Evolutionary conservation across 306 rosid species (phyloP).

Genomic region (Acacia confusa): DNA sequence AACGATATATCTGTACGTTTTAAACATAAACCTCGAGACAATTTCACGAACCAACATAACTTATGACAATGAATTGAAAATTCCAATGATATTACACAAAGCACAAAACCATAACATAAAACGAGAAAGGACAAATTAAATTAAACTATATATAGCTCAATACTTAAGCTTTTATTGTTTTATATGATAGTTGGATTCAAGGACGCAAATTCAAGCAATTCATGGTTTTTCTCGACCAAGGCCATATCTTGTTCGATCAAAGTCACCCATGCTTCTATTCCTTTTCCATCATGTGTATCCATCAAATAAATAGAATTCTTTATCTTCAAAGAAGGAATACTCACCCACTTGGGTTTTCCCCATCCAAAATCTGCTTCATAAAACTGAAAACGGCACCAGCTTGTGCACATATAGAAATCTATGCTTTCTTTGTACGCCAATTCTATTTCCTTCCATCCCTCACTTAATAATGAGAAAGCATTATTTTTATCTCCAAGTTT

Average conservation of each 20-base stretch:
- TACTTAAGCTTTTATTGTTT: neutral
- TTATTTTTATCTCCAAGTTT: slow-evolving; percentile 24
- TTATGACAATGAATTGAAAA: no score
- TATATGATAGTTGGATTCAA: slow-evolving; percentile 19
- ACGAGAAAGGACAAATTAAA: no score
- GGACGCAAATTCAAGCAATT: slow-evolving; percentile 28
- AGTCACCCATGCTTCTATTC: slow-evolving; percentile 35
- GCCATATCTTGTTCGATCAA: slow-evolving; percentile 29
- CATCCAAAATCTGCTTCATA: neutral
- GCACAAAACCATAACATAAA: no score
- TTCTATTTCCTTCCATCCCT: neutral
- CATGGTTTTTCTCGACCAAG: slow-evolving; percentile 5
- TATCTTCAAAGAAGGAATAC: neutral
- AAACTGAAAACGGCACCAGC: slow-evolving; percentile 28
- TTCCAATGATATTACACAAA: no score
- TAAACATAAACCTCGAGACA: no score
- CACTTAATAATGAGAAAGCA: neutral
- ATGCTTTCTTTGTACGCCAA: neutral
- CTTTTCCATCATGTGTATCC: slow-evolving; percentile 24
- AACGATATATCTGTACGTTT: no score
- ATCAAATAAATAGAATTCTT: slow-evolving; percentile 9
- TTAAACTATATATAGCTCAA: no score
- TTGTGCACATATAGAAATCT: neutral
- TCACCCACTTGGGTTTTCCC: slow-evolving; percentile 38
- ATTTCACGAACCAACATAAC: no score